Evolutionary conservation across 2,329 filamentous ascomycete genomes (phyloP).

Genomic region (Cladosporium sp.): DNA sequence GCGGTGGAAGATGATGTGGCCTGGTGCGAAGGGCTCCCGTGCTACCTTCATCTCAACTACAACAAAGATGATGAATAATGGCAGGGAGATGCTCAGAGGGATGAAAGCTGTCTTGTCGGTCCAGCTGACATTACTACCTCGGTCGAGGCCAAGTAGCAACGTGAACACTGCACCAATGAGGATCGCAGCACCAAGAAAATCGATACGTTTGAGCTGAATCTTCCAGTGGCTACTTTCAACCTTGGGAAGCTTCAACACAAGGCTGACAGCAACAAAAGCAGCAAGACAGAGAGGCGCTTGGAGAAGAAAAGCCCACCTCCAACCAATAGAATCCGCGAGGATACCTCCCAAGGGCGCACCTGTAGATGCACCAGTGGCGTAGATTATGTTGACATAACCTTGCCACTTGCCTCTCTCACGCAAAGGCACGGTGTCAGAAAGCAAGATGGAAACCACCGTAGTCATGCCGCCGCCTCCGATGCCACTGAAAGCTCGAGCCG

Average conservation of each 20-base stretch:
- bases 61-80: slow-evolving; percentile 67
- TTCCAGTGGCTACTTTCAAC: slow-evolving; percentile 63
- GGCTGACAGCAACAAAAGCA: slow-evolving; percentile 64
- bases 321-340: slow-evolving; percentile 71
- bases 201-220: slow-evolving; percentile 66
- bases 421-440: slow-evolving; percentile 75
- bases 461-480: slow-evolving; percentile 87
- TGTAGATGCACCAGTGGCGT: slow-evolving; percentile 65
- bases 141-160: slow-evolving; percentile 70
- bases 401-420: slow-evolving; percentile 73
- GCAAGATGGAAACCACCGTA: slow-evolving; percentile 83
- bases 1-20: slow-evolving; percentile 69
- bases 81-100: slow-evolving; percentile 57
- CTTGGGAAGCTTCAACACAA: slow-evolving; percentile 64
- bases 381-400: slow-evolving; percentile 72
- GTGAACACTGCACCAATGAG: slow-evolving; percentile 67
- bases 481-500: slow-evolving; percentile 63
- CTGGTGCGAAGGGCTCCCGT: slow-evolving; percentile 71
- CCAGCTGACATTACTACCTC: slow-evolving; percentile 74
- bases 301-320: slow-evolving; percentile 74
- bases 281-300: slow-evolving; percentile 70
- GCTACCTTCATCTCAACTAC: slow-evolving; percentile 69
- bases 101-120: slow-evolving; percentile 58
- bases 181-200: slow-evolving; percentile 70
- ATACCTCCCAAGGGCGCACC: slow-evolving; percentile 72